Percentiles rank a stretch among this genome's conserved stretches.
phyloP scores from a whole-genome alignment of 306 rosid genomes.

The Carpinus fangiana region DNA sequence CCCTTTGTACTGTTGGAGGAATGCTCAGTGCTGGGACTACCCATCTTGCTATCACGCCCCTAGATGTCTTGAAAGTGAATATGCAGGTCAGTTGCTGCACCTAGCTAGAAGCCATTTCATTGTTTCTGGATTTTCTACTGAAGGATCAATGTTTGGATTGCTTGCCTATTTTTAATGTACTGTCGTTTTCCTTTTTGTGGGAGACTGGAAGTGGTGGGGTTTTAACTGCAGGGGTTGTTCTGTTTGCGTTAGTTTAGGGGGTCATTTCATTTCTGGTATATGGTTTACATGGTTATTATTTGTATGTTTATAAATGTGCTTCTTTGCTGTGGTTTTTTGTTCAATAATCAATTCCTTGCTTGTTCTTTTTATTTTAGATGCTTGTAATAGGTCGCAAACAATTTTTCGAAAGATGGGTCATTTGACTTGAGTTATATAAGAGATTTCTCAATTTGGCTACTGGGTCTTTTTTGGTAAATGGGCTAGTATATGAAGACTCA shows the following conservation, averaged over 20 bases:
- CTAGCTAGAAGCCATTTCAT: not conserved
- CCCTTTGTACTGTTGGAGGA: constrained; percentile 66
- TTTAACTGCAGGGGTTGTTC: not conserved
- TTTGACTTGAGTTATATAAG: not conserved
- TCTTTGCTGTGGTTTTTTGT: not conserved
- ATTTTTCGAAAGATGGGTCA: not conserved
- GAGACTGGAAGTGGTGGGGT: not conserved
- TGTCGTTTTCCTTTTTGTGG: not conserved
- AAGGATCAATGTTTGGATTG: not conserved
- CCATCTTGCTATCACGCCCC: constrained; percentile 69
- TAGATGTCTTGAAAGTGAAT: constrained; percentile 78
- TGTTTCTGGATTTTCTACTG: not conserved
- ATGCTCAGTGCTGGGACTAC: constrained; percentile 70
- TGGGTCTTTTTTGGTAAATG: not conserved
- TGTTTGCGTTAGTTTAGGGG: not conserved
- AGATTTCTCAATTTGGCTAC: not conserved
- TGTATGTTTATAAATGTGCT: not conserved
- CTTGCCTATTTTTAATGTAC: not conserved
- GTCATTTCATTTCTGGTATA: not conserved
- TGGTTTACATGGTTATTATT: not conserved
- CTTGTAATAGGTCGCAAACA: not conserved
- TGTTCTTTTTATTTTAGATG: not conserved
- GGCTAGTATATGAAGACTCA: not conserved
- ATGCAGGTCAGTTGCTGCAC: constrained; percentile 53
- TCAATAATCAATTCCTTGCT: not conserved